A percentile compares a stretch with the other conserved stretches of the same genome.
phyloP scores from a whole-genome alignment of 164 flowering plant species.

The Dillenia suffruticosa region DNA sequence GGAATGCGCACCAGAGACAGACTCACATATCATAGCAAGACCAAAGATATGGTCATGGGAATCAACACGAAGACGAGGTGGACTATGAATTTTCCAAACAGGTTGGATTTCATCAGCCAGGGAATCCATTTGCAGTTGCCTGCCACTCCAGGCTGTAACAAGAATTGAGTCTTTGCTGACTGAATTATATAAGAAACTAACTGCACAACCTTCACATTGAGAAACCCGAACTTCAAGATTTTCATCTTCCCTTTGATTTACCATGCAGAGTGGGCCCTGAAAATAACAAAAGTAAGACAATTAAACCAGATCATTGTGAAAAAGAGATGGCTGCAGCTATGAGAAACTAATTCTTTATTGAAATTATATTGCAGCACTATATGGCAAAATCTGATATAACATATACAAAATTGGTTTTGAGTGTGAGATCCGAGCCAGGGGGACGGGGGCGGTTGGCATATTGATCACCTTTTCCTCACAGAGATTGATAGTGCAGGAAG shows the following conservation, averaged over 20 bases:
- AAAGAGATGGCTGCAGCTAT: too few relatives aligned
- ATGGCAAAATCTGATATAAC: too few relatives aligned
- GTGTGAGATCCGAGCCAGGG: too few relatives aligned
- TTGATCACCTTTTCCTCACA: too few relatives aligned
- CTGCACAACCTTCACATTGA: conserved; percentile 75
- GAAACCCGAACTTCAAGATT: conserved; percentile 28
- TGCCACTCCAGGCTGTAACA: conserved; percentile 87
- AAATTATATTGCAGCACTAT: too few relatives aligned
- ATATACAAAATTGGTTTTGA: too few relatives aligned
- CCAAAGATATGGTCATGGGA: conserved; percentile 45
- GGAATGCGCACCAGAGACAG: conserved; percentile 28
- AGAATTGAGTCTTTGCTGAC: conserved; percentile 79
- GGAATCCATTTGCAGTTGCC: conserved; percentile 89
- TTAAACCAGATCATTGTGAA: not conserved
- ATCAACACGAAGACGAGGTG: conserved; percentile 67
- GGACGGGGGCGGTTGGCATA: too few relatives aligned
- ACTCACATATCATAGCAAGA: conserved; percentile 91
- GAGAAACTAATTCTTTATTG: too few relatives aligned
- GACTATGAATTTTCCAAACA: conserved; percentile 61
- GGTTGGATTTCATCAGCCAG: conserved; percentile 94
- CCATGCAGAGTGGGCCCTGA: conserved; percentile 81
- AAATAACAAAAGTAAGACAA: conserved; percentile 4
- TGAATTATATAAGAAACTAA: conserved; percentile 66
- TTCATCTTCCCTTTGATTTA: conserved; percentile 38
- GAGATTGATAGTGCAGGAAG: too few relatives aligned